Evolutionary conservation across 495 filamentous ascomycete genomes (phyloP), one percentile per base, ranked within the genome.

Genomic region (Schizothecium vesticola): DNA sequence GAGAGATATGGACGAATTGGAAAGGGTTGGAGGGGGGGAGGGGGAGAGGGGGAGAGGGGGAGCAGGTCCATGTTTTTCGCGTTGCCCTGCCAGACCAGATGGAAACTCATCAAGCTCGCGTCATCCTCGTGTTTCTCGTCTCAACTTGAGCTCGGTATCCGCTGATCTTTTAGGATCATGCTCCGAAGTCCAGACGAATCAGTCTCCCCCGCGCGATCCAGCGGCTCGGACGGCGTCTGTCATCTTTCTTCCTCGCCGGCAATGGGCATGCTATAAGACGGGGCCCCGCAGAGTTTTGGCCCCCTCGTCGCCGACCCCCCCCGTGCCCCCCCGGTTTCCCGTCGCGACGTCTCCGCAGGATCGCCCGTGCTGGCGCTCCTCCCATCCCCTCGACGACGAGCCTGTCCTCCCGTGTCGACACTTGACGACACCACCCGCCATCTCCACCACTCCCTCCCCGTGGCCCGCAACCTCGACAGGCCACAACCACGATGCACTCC

Each of bases 401-500:
- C 31, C 31, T 10, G 31, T 33, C 29, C 10, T 9, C 16, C 3
- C 12, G 11, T 13, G 31, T 7, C 36, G 13, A 43, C 7, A 13
- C 43, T 51, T 19, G 43, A 51, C 43, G 43, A 51, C 22, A 59
- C 23, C 23, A 31, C 19, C 23, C 59, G 12, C 23, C 11, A 61
- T 33, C 59, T 31, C 28, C n/a, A 26, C 57, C 57, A 26, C 11
- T 26, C 4, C 4, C 11, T 1, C 57, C 26, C 31, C 33, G 13
- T 5, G 33, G 13, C 8, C 33, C 33, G 33, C 4, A 26, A 21
- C 4, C 3, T 28, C 59, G 13, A 51, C 16, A n/a, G 19, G 13
- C 24, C 23, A 25, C 29, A 24, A 59, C n/a, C 65, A n/a, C 65
- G 31, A 73, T 73, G 71, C 69, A 70, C 51, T 65, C 66, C 22